Evolutionary conservation across 2,329 filamentous ascomycete genomes (phyloP).

Genomic region (Exophiala dermatitidis): DNA sequence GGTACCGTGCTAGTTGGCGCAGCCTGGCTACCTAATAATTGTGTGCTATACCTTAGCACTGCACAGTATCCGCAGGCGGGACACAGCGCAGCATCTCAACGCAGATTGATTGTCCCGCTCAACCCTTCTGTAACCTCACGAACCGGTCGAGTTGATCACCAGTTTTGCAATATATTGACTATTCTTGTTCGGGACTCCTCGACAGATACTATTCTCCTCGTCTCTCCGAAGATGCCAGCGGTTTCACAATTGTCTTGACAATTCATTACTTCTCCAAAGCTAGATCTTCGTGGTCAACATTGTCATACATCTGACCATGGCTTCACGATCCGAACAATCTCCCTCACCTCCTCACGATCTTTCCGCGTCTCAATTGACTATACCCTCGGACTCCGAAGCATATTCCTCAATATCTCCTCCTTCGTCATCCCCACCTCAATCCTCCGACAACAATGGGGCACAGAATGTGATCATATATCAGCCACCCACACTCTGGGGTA

Average conservation of each 20-base stretch:
- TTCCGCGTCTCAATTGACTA: slow-evolving; percentile 30
- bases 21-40: not conserved
- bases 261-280: not conserved
- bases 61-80: too few relatives aligned
- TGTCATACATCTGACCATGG: slow-evolving; percentile 10
- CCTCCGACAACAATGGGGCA: slow-evolving; percentile 29
- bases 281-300: slow-evolving; percentile 1
- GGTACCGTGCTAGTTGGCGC: too few relatives aligned
- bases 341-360: slow-evolving; percentile 27
- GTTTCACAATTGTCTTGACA: slow-evolving; percentile 6
- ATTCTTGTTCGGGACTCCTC: too few relatives aligned
- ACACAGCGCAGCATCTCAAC: too few relatives aligned
- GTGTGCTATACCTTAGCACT: too few relatives aligned
- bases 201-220: not conserved
- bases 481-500: slow-evolving; percentile 77
- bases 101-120: too few relatives aligned
- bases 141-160: too few relatives aligned
- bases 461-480: slow-evolving; percentile 76
- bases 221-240: slow-evolving; percentile 8
- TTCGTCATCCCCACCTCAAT: slow-evolving; percentile 35
- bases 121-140: too few relatives aligned
- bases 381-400: slow-evolving; percentile 44
- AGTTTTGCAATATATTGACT: too few relatives aligned
- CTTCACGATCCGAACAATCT: slow-evolving; percentile 20
- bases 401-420: slow-evolving; percentile 36